phyloP scores from a whole-genome alignment of 139 green algal species.

The Astrephomene gubernaculifera region DNA sequence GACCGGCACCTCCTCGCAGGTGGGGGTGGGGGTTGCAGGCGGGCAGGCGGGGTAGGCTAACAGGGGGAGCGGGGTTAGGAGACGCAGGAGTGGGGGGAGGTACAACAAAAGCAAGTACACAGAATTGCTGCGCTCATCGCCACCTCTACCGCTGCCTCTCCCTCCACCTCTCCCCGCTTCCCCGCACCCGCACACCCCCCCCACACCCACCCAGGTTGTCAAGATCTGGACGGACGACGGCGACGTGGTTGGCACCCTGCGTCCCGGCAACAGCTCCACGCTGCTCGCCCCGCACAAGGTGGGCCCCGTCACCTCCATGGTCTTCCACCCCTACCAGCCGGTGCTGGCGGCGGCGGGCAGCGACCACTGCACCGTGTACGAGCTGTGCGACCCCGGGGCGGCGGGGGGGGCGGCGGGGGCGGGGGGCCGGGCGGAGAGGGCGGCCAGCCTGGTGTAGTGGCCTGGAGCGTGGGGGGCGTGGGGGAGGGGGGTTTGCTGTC shows the following conservation, averaged over 20 bases:
- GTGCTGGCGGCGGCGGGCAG: conserved; percentile 79
- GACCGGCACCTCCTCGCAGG: conserved; percentile 59
- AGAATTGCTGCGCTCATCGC: too few relatives aligned
- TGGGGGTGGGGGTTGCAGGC: too few relatives aligned
- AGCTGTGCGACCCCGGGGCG: conserved; percentile 54
- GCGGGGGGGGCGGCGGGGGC: conserved; percentile 4
- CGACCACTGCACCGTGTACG: conserved; percentile 74
- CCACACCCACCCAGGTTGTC: conserved; percentile 75
- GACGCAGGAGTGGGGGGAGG: too few relatives aligned
- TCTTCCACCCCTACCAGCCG: conserved; percentile 89
- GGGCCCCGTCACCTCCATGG: conserved; percentile 82
- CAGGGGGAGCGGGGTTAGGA: too few relatives aligned
- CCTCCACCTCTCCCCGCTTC: too few relatives aligned
- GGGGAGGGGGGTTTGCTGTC: too few relatives aligned
- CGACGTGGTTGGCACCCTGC: conserved; percentile 66
- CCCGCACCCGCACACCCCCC: too few relatives aligned
- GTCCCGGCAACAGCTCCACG: conserved; percentile 18
- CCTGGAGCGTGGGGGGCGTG: too few relatives aligned
- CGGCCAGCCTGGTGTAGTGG: too few relatives aligned
- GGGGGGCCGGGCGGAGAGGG: neutral
- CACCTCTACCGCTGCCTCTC: too few relatives aligned
- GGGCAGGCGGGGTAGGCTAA: too few relatives aligned
- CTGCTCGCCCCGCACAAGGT: conserved; percentile 37
- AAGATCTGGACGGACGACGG: conserved; percentile 78
- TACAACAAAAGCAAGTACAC: too few relatives aligned